Evolutionary conservation across 352 stramenopile species (phyloP), one percentile per base, ranked within the genome.

Genomic region (Phytophthora sansomeana): DNA sequence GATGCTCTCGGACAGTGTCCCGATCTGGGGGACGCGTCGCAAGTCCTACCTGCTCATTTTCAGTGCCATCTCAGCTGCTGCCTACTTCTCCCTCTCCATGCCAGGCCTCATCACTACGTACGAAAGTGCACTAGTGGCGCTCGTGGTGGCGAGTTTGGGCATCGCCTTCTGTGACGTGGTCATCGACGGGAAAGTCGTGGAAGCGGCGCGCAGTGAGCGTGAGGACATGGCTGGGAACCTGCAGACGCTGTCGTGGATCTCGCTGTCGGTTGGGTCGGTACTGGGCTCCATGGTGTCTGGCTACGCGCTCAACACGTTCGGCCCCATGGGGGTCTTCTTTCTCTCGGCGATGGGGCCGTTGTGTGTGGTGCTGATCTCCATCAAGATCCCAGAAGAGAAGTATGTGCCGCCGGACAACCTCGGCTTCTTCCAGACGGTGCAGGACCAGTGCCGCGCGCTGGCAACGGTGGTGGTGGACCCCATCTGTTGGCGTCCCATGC

Each of bases 151-250:
- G n/a, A 92, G 83, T 73, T 70, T 93, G 19, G 83, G 83, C 10
- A 91, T 91, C 50, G 85, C 85, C 17, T 92, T 93, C 67, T 91
- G 82, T 32, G 85, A 93, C 59, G 85, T 93, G 36, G 84, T 93
- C 16, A 92, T 93, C 56, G 83, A 93, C 56, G 85, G 81, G 30
- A 89, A 90, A 54, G 82, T 93, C 29, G 85, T 92, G 4, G 85
- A 93, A 60, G 81, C 80, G 0, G 80, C 85, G 21, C 81, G 85
- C 44, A 83, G 74, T 21, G 85, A 93, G 64, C 78, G 77, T 6
- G 81, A 90, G 58, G 78, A 92, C 51, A 90, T 89, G 77, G 83
- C 83, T 5, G 80, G 81, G 30, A 92, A 92, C 61, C 72, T 93
- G 13, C 85, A 93, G 74, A 91, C 81, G 48, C 74, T 93, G 4